Base-by-base conservation (phyloP, 495 filamentous ascomycete species). In the Hypoxylon crocopeplum region DNA sequence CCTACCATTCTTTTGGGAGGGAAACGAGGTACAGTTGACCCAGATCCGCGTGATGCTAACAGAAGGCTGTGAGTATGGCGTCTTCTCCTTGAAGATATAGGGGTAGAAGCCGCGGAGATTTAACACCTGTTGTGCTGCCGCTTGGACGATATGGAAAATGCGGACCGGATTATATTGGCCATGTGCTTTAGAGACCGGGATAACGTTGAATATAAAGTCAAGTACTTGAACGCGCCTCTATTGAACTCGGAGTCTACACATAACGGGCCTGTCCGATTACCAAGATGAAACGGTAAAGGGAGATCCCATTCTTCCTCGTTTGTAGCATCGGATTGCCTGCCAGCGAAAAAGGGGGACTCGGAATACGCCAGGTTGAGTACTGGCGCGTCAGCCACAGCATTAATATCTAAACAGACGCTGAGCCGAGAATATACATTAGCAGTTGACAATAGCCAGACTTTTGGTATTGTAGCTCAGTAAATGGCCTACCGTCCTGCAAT, bases 141-240 rank as follows among this genome's bases (percentile, higher is more conserved):
- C 16, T n/a, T 41, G 50, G 42, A 51, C 12, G 4, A 2, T 34
- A 10, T 27, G 8, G 19, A 29, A 22, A 17, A 39, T 10, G 8
- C 16, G 33, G 16, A 2, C 12, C 20, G 29, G 1, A 22, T 20
- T 37, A 22, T 30, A 25, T 37, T 22, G 51, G 34, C 51, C 46
- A 41, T 27, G 51, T 16, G 7, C 44, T 11, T 37, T 40, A 22
- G 44, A 33, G 24, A 47, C 16, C 5, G 24, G 27, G n/a, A 21
- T 19, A 7, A 20, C 17, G 19, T 48, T 33, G 25, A 63, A 41
- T 60, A 65, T 17, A 77, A 39, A 2, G 71, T 75, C n/a, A 76
- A 46, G 52, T 74, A 77, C 54, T 72, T 72, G 59, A 76, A 76
- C 4, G 63, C 73, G 6, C 74, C 73, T 30, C 73, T 55, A 13